These are phyloP conservation scores for Tetrapisispora nanseiensis DNA, from an alignment of 805 yeast genomes.

Conservation along the genomic window DNA sequence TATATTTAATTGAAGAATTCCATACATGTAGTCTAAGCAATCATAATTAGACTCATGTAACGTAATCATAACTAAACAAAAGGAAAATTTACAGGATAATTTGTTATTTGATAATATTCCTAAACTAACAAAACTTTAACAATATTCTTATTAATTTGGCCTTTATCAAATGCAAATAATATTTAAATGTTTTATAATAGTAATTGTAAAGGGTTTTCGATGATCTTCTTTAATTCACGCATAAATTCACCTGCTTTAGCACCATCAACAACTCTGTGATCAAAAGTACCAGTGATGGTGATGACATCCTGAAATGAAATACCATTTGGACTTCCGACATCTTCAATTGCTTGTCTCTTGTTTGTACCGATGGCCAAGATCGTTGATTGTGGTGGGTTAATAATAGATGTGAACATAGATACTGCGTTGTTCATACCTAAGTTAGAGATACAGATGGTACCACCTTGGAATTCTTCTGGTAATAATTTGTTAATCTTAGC, in stretches of 20 bases:
- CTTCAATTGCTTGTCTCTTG: conserved; percentile 87
- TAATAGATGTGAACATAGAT: conserved; percentile 84
- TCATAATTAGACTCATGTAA: neutral
- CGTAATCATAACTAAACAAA: neutral
- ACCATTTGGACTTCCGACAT: conserved; percentile 82
- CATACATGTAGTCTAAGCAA: neutral
- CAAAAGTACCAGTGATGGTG: conserved; percentile 92
- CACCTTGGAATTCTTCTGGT: conserved; percentile 99
- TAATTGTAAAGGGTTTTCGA: conserved; percentile 94
- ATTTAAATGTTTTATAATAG: conserved; percentile 43
- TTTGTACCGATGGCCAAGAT: conserved; percentile 92
- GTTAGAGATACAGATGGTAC: conserved; percentile 96
- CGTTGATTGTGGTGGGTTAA: conserved; percentile 95
- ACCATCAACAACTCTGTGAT: conserved; percentile 96
- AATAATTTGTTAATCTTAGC: conserved; percentile 87
- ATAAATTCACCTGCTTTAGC: conserved; percentile 97
- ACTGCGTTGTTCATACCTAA: conserved; percentile 98
- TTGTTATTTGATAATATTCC: neutral
- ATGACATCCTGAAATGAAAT: conserved; percentile 86
- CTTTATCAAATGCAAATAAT: neutral
- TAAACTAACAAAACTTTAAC: neutral
- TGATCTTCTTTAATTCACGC: conserved; percentile 78
- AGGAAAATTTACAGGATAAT: neutral
- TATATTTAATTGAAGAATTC: too few relatives aligned
- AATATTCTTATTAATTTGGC: too few relatives aligned